Conservation (phyloP, 306 rosid genomes). For the Purshia tridentata region DNA sequence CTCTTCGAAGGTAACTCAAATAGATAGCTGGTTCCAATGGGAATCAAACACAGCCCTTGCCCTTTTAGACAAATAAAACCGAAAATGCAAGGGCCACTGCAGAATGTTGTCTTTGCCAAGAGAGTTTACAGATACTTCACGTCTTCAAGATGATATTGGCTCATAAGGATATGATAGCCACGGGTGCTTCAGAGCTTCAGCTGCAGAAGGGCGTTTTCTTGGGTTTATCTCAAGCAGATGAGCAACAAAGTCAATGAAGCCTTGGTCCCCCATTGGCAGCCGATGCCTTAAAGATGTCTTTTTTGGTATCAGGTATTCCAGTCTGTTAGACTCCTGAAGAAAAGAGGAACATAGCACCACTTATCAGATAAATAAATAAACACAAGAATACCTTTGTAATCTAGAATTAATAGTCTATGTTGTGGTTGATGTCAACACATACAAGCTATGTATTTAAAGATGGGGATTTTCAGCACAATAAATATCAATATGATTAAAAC, state of each 20-base stretch:
- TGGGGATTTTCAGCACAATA: too few relatives aligned
- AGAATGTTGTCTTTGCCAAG: slow-evolving; percentile 15
- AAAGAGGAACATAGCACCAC: slow-evolving; percentile 1
- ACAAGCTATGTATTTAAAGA: not conserved
- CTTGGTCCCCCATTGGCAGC: slow-evolving; percentile 98
- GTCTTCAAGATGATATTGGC: slow-evolving; percentile 80
- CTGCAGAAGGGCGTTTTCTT: slow-evolving; percentile 92
- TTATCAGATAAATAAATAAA: slow-evolving; percentile 7
- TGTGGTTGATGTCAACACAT: not conserved
- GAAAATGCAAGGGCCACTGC: slow-evolving; percentile 32
- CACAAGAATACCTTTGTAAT: not conserved
- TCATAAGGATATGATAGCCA: slow-evolving; percentile 98
- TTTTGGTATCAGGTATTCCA: slow-evolving; percentile 90
- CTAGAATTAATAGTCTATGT: not conserved
- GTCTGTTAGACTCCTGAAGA: slow-evolving; percentile 81
- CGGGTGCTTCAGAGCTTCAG: slow-evolving; percentile 91
- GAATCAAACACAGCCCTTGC: slow-evolving; percentile 39
- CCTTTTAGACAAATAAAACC: slow-evolving; percentile 30
- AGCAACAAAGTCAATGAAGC: slow-evolving; percentile 85
- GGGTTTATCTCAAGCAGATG: slow-evolving; percentile 92
- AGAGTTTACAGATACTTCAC: slow-evolving; percentile 11
- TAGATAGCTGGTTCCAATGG: slow-evolving; percentile 30
- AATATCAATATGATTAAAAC: too few relatives aligned
- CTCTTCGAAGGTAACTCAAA: slow-evolving; percentile 50
- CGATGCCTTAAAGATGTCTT: slow-evolving; percentile 96